Evolutionary conservation across 2,329 filamentous ascomycete genomes (phyloP), one percentile per base, ranked within the genome.

Genomic region (Lizonia empirigonia): DNA sequence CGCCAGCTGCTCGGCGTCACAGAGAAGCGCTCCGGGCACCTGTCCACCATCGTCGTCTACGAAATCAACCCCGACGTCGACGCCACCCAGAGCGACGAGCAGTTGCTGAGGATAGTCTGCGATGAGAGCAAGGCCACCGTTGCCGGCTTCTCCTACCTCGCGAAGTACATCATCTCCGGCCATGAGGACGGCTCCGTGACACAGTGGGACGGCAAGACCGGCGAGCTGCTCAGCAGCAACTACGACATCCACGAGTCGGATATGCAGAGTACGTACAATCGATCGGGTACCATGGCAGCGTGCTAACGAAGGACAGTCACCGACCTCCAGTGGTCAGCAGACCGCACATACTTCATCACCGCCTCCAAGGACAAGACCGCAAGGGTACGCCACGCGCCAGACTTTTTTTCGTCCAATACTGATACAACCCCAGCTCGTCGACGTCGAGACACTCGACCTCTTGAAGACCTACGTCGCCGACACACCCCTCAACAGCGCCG

Each of bases 341-440:
- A 99, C 81, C 86, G 93, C 67, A 96, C 92, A 68, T 97, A 97
- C 80, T 97, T 97, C 81, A 94, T 99, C 80, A 99, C 94, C 52
- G 88, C 94, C 51, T 94, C 89, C 72, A 97, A 97, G 82, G 94
- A 99, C 83, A 99, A 99, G 84, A 88, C 89, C 37, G 89, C 94
- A 62, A 96, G 96, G 84, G 88, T 90, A 80, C 27, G 23, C 8
- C 23, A 2, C 18, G 5, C 5, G n/a, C 2, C 32, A 8, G 7
- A 27, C 18, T n/a, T 23, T 15, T 37, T 12, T 3, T 19, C 7
- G 13, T 38, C 5, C 18, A 13, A 38, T 24, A 36, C 45, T 59
- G 51, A 50, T 38, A 44, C 15, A n/a, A n/a, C 8, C 39, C 13
- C 59, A 88, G 86, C 87, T 97, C 65, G 82, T 97, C 73, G 88